phyloP scores from a whole-genome alignment of 345 rosid genomes.

The Rhodomyrtus tomentosa region DNA sequence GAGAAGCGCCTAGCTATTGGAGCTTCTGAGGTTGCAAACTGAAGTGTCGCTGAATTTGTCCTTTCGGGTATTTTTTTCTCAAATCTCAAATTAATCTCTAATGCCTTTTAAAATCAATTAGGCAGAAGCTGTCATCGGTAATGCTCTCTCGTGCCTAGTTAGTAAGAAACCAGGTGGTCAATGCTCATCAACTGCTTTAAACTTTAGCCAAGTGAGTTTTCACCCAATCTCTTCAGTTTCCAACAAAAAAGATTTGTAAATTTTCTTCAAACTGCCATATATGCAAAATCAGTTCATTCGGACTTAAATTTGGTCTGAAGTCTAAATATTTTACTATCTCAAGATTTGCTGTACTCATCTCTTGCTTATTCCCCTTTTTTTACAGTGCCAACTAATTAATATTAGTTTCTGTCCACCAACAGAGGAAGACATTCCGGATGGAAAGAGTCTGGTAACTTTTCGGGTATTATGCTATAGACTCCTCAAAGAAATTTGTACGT shows the following conservation, averaged over 20 bases:
- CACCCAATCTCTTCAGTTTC: not conserved
- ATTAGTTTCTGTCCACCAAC: constrained; percentile 78
- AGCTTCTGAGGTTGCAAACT: constrained; percentile 43
- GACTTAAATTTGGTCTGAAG: not conserved
- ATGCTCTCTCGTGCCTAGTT: constrained; percentile 53
- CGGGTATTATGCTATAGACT: not conserved
- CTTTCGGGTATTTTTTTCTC: not conserved
- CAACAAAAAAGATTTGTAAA: not conserved
- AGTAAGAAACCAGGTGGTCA: constrained; percentile 25
- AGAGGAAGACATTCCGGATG: constrained; percentile 36
- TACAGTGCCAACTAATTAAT: constrained; percentile 72
- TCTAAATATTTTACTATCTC: not conserved
- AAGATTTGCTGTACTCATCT: not conserved
- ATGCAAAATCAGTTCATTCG: not conserved
- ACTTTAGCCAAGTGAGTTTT: constrained; percentile 43
- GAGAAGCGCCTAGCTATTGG: constrained; percentile 60
- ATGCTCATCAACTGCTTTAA: constrained; percentile 18
- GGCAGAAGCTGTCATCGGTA: constrained; percentile 50
- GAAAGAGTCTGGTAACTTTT: constrained; percentile 56
- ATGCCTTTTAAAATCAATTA: not conserved
- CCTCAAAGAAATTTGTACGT: not conserved
- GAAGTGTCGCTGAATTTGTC: constrained; percentile 1
- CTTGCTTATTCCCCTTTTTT: not conserved
- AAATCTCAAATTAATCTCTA: not conserved
- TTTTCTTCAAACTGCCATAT: not conserved